Evolutionary conservation across 139 green algal species (phyloP).

Genomic region (Spirogloea muscicola): DNA sequence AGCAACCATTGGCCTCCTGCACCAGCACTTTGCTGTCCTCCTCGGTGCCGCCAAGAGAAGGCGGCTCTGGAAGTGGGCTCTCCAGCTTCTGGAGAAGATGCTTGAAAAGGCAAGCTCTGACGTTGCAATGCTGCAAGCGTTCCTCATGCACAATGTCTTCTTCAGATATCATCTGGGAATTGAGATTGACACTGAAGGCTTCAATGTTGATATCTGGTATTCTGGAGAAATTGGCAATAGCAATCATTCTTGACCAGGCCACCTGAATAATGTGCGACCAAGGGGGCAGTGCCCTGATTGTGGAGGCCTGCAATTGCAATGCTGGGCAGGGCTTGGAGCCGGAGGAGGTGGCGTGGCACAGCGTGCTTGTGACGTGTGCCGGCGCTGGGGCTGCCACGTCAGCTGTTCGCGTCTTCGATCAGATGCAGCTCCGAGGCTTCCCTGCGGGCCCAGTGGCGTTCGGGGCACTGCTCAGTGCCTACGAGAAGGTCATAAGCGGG

Average conservation of each 20-base stretch:
- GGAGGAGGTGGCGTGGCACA: constrained; percentile 16
- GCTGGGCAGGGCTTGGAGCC: constrained; percentile 13
- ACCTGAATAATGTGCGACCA: no score
- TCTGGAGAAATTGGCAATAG: no score
- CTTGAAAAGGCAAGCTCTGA: no score
- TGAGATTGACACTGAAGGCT: no score
- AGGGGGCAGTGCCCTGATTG: no score
- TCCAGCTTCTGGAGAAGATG: constrained; percentile 29
- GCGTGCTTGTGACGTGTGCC: constrained; percentile 15
- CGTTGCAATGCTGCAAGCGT: no score
- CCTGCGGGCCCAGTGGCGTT: constrained; percentile 11
- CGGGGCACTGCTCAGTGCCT: constrained; percentile 26
- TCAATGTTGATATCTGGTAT: no score
- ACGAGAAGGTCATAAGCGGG: constrained; percentile 36
- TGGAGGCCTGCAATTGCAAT: no score
- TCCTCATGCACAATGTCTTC: no score
- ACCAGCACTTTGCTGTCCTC: constrained; percentile 13
- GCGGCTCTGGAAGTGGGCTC: constrained; percentile 28
- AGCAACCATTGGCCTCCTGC: background rate
- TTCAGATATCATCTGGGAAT: no score
- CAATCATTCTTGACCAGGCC: no score
- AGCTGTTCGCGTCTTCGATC: constrained; percentile 3
- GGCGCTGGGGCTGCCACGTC: background rate
- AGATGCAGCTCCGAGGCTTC: constrained; percentile 13
- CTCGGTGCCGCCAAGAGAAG: constrained; percentile 5